Percentiles rank a stretch among this genome's conserved stretches.
phyloP scores from a whole-genome alignment of 2,329 filamentous ascomycete genomes.

The Curvularia sp. region DNA sequence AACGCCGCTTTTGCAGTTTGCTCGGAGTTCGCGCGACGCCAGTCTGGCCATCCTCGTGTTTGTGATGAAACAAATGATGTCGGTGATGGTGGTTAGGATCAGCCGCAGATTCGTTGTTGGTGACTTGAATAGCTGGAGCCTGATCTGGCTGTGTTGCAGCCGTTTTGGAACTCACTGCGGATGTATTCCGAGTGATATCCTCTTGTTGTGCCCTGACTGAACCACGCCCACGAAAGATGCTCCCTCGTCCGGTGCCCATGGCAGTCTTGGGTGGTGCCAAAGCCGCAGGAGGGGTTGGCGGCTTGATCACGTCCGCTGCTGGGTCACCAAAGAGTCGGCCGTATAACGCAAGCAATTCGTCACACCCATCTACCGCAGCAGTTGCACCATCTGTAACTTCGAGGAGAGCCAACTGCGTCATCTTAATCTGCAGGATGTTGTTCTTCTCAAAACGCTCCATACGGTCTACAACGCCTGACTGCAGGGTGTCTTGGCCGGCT shows the following conservation, averaged over 20 bases:
- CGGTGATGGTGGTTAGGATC: conserved; percentile 48
- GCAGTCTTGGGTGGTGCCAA: conserved; percentile 65
- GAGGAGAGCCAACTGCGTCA: conserved; percentile 86
- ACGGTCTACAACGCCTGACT: conserved; percentile 70
- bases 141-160: conserved; percentile 39
- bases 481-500: conserved; percentile 23
- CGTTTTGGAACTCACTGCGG: conserved; percentile 36
- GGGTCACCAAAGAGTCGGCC: conserved; percentile 77
- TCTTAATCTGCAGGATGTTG: conserved; percentile 89
- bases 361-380: conserved; percentile 84
- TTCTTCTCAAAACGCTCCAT: conserved; percentile 87
- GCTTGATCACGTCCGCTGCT: conserved; percentile 44
- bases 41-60: conserved; percentile 44
- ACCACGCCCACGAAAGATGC: conserved; percentile 71
- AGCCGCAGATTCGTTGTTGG: conserved; percentile 62
- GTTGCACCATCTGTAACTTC: conserved; percentile 85
- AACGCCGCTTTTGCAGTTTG: conserved; percentile 51
- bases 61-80: conserved; percentile 45
- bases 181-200: conserved; percentile 30
- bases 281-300: conserved; percentile 54
- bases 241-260: conserved; percentile 74
- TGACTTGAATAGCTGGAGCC: conserved; percentile 79
- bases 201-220: conserved; percentile 43
- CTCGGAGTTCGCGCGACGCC: conserved; percentile 49
- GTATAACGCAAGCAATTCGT: conserved; percentile 84